Conservation (phyloP, 768 basidiomycete genomes). For the Neoboletus subvelutipes region DNA sequence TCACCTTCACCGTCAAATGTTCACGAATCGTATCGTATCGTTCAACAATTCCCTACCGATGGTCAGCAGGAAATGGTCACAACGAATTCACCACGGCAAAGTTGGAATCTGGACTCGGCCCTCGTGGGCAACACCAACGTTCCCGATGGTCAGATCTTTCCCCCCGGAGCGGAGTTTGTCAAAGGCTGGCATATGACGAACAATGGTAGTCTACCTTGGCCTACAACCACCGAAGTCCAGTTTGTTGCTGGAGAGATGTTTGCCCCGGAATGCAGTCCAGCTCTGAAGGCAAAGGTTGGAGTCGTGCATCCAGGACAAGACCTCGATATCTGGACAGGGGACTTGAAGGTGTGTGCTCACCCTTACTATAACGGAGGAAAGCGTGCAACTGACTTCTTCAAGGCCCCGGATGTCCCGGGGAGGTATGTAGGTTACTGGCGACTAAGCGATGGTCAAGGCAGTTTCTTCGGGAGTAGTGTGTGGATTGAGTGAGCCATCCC, state of each 20-base stretch:
- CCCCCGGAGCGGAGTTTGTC: constrained; percentile 82
- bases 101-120: constrained; percentile 43
- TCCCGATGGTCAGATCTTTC: constrained; percentile 71
- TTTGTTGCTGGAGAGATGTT: constrained; percentile 74
- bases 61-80: background rate
- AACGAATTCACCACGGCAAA: background rate
- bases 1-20: constrained; percentile 8
- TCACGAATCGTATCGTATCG: background rate
- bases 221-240: constrained; percentile 60
- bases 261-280: constrained; percentile 33
- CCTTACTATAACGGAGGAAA: background rate
- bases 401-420: constrained; percentile 75
- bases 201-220: constrained; percentile 63
- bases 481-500: constrained; percentile 72
- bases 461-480: constrained; percentile 64
- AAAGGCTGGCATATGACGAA: constrained; percentile 82
- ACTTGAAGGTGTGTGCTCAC: constrained; percentile 59
- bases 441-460: constrained; percentile 55
- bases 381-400: constrained; percentile 1
- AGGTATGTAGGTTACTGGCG: constrained; percentile 79
- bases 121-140: constrained; percentile 71
- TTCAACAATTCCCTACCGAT: background rate
- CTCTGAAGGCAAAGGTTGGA: constrained; percentile 49
- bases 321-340: constrained; percentile 67
- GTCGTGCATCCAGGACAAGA: constrained; percentile 53